Base-by-base conservation (phyloP, 2,329 filamentous ascomycete genomes). In the Cladosporium halotolerans region DNA sequence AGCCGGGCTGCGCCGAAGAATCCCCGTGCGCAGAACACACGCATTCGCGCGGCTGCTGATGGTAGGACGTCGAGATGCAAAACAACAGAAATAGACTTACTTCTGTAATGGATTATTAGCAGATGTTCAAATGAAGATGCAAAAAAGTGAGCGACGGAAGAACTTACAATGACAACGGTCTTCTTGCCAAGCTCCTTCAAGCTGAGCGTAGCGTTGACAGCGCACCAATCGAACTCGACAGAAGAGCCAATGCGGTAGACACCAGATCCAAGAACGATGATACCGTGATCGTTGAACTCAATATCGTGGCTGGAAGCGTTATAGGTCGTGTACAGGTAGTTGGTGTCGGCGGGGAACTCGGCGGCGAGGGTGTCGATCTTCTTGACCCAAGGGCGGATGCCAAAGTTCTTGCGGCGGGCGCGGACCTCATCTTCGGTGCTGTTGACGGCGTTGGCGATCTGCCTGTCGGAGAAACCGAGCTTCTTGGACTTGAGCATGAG, bases 141-240 rank as follows among this genome's bases (percentile, higher is more conserved):
- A 41, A 46, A 48, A 5, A 7, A 28, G 23, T 28, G 23, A 4
- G 23, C 4, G 23, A 28, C 23, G 23, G 39, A 16, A 9, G 14
- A 52, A 50, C 55, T 52, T 44, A 56, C 57, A 66, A 99, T 93
- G 89, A 97, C 95, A 54, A 96, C 84, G 31, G 93, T 97, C 84
- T 96, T 96, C 79, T 96, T 87, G 62, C 90, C 91, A 79, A 95
- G 89, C 57, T 85, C 78, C 64, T 85, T 83, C 58, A 97, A 79
- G 40, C 89, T 88, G 58, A 89, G 80, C 9, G 90, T 91, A 59
- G 90, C 88, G 66, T 90, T 93, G 57, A 96, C 90, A 59, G 91
- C 90, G 70, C 92, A 97, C 92, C 92, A 97, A 73, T 99, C 92
- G 68, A 99, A 99, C 73, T 99, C 93, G 49, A 99, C 93, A 6